Base-by-base conservation (phyloP, 148 eudicot genomes). In the Agrostemma githago region DNA sequence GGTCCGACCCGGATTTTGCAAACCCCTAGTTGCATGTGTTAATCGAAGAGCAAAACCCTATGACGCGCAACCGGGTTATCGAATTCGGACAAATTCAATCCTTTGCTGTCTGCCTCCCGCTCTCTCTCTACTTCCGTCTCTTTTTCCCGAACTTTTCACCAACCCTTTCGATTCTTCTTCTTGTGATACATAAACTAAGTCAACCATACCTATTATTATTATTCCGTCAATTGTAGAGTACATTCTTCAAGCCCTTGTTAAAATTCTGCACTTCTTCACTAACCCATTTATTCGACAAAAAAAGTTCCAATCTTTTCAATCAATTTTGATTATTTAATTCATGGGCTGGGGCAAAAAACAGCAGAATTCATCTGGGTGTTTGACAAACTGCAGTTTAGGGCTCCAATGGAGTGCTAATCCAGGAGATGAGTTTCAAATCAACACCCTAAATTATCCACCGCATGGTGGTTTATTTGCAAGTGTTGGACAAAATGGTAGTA, bases 381-480 rank as follows among this genome's bases (percentile, higher is more conserved):
- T 77, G 20, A 44, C 77, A 17, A 84, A 74, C 79, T 83, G 79
- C 74, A 82, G 81, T 21, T 65, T 85, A 67, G 92, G 93, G 77
- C 79, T 85, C 63, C 89, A 87, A 70, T 90, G 85, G 85, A 78
- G 63, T 78, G 44, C 69, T 51, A 26, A 26, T 26, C 76, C 82
- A 72, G 87, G 86, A 37, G 84, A 78, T 20, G 79, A 72, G 51
- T 74, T 60, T 17, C 68, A 73, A n/a, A 11, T 63, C 4, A 12
- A 68, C 44, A 19, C 71, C 71, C 71, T 68, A 68, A 68, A 68
- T 62, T 68, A 19, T 21, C 75, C 61, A 4, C 81, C 71, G 42
- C 80, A 78, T 8, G 93, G 90, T 3, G 88, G 90, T 2, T 75
- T 86, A 15, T 91, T 91, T 82, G 97, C 93, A 19, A 89, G 92